Evolutionary conservation across 2,329 filamentous ascomycete species (phyloP), one percentile per base, ranked within the genome.

Genomic region (Rhynchosporium secalis): DNA sequence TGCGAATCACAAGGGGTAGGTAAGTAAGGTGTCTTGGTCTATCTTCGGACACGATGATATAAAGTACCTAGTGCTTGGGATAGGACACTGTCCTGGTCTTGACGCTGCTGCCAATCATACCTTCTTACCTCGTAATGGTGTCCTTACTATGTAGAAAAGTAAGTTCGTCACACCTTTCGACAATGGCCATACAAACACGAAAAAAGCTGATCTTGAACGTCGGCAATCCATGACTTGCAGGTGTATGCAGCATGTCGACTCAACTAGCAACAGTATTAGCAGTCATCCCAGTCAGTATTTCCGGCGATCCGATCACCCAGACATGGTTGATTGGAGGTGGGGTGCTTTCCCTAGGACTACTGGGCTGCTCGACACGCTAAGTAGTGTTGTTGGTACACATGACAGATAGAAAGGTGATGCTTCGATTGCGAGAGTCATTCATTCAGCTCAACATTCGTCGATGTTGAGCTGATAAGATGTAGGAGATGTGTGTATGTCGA

Each of bases 401-500:
- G 45, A 56, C 40, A 8, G 38, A 13, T 56, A 45, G n/a, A 26
- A 56, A 45, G 38, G 54, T n/a, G 38, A 56, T 56, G 54, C 54
- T 45, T 56, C 54, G 4, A 56, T 56, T 7, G 54, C 45, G n/a
- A 56, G 54, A n/a, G 54, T 56, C 29, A 29, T 38, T 56, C 29
- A 41, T 20, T 26, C 43, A 12, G 9, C 29, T 15, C 7, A 20
- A 5, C 10, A 6, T 7, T 12, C 8, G 12, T 26, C 31, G 9
- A 36, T 33, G 12, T n/a, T 31, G 2, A 45, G 36, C 54, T 56
- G 26, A 56, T n/a, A 9, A 31, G 29, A 3, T 4, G 15, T 12
- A 56, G 54, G 54, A 38, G 40, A 56, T 56, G 54, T 38, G 10
- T 56, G 33, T 26, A 29, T 56, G 54, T 56, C 20, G 54, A 38